Conservation (phyloP, 768 basidiomycete species). For the Gautieria morchelliformis region DNA sequence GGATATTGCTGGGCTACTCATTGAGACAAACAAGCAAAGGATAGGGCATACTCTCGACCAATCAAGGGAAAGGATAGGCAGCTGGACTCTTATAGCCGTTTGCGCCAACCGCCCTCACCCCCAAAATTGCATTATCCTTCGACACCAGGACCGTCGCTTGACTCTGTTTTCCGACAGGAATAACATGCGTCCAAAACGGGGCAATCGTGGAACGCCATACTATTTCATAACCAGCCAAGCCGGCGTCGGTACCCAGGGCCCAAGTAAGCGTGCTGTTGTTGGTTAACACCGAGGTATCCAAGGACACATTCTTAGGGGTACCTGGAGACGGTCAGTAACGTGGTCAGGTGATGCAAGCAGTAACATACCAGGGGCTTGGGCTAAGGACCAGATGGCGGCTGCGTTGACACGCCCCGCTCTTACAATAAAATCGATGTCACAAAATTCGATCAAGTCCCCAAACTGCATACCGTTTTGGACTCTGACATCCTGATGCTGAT, state of each 20-base stretch:
- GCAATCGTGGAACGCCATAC: slow-evolving; percentile 41
- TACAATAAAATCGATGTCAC: slow-evolving; percentile 42
- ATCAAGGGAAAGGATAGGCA: slow-evolving; percentile 18
- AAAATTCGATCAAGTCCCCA: slow-evolving; percentile 44
- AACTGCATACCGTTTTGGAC: slow-evolving; percentile 43
- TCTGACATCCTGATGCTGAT: slow-evolving; percentile 48
- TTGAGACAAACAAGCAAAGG: no score
- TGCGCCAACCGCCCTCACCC: slow-evolving; percentile 37
- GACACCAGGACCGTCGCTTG: slow-evolving; percentile 32
- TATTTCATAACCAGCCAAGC: slow-evolving; percentile 37
- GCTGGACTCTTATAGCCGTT: slow-evolving; percentile 47
- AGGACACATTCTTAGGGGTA: slow-evolving; percentile 37
- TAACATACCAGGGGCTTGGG: slow-evolving; percentile 37
- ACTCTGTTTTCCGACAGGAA: slow-evolving; percentile 37
- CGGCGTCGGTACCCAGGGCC: slow-evolving; percentile 30
- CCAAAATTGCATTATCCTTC: slow-evolving; percentile 45
- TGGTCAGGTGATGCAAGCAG: neutral
- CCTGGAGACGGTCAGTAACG: neutral
- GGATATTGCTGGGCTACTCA: no score
- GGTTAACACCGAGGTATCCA: slow-evolving; percentile 38
- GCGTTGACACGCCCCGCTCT: slow-evolving; percentile 44
- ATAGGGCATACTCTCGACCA: neutral
- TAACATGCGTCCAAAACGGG: slow-evolving; percentile 38
- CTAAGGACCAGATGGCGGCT: slow-evolving; percentile 44
- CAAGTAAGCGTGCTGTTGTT: slow-evolving; percentile 47